Evolutionary conservation across 2,329 filamentous ascomycete species (phyloP).

Genomic region (Xylaria polymorpha): DNA sequence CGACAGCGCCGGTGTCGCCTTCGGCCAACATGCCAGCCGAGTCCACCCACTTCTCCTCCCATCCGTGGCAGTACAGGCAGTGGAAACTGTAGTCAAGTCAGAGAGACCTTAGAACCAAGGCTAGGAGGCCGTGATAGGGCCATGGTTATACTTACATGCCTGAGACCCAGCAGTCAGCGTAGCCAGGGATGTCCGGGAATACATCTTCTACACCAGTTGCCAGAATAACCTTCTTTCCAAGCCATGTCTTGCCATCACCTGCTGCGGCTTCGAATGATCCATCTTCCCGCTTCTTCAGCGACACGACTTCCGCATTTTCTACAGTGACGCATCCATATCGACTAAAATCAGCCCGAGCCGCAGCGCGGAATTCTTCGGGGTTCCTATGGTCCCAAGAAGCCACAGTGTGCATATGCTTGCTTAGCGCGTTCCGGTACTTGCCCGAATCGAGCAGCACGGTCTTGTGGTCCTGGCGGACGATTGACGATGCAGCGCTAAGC

Average conservation of each 20-base stretch:
- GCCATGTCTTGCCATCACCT: slow-evolving; percentile 18
- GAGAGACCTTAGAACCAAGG: background rate
- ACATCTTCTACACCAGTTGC: slow-evolving; percentile 37
- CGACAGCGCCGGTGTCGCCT: slow-evolving; percentile 15
- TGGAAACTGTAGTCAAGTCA: slow-evolving; percentile 23
- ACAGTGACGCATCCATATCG: slow-evolving; percentile 36
- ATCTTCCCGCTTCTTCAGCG: slow-evolving; percentile 26
- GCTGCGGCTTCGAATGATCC: slow-evolving; percentile 29
- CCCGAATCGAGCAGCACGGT: slow-evolving; percentile 33
- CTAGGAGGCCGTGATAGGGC: too few species aligned
- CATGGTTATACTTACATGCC: slow-evolving; percentile 34
- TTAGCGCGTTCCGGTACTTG: slow-evolving; percentile 28
- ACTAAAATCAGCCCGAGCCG: slow-evolving; percentile 22
- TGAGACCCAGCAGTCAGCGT: slow-evolving; percentile 36
- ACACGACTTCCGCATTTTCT: slow-evolving; percentile 25
- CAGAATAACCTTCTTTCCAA: slow-evolving; percentile 32
- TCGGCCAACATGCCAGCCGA: slow-evolving; percentile 24
- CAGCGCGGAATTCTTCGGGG: slow-evolving; percentile 39
- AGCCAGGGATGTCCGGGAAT: slow-evolving; percentile 36
- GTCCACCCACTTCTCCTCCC: slow-evolving; percentile 18
- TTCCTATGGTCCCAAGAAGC: slow-evolving; percentile 40
- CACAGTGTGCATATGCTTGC: slow-evolving; percentile 36
- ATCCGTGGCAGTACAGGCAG: slow-evolving; percentile 30
- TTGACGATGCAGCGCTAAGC: slow-evolving; percentile 31
- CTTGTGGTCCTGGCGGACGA: slow-evolving; percentile 36